These are phyloP conservation scores for Hymenoscyphus infarciens DNA, from an alignment of 2,329 filamentous ascomycete species.

Conservation along the genomic window DNA sequence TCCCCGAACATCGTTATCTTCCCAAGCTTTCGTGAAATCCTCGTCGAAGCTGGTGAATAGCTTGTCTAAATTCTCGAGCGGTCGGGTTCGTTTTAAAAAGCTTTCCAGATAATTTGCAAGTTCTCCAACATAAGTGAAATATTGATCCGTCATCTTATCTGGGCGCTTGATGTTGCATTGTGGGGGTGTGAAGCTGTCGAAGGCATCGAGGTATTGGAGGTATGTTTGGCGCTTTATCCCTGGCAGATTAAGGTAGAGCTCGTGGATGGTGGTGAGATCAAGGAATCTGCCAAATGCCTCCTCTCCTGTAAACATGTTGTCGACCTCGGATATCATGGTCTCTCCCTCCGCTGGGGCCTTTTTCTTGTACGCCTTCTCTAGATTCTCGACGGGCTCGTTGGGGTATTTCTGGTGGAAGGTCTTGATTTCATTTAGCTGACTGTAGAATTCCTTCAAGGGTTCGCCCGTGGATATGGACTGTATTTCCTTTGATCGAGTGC, in stretches of 20 bases:
- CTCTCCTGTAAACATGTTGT: constrained; percentile 92
- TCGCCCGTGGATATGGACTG: constrained; percentile 82
- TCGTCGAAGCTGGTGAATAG: constrained; percentile 72
- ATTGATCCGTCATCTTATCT: constrained; percentile 88
- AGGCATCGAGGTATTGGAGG: constrained; percentile 86
- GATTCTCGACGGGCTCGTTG: constrained; percentile 91
- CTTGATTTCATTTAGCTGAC: constrained; percentile 74
- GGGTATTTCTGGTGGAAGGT: constrained; percentile 88
- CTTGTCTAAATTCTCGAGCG: constrained; percentile 80
- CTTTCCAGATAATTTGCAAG: constrained; percentile 80
- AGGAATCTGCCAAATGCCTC: constrained; percentile 92
- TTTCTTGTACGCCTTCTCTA: constrained; percentile 85
- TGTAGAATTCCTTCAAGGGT: constrained; percentile 87
- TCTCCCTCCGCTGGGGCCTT: constrained; percentile 62
- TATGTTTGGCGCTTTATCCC: constrained; percentile 83
- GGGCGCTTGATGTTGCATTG: constrained; percentile 69
- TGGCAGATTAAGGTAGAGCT: constrained; percentile 85
- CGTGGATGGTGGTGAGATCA: constrained; percentile 79
- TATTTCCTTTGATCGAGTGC: constrained; percentile 71
- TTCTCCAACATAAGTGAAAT: constrained; percentile 83
- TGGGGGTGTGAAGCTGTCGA: constrained; percentile 79
- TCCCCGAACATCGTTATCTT: constrained; percentile 71
- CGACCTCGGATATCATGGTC: constrained; percentile 64
- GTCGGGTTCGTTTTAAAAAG: constrained; percentile 80
- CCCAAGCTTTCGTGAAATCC: constrained; percentile 83